Evolutionary conservation across 2,329 filamentous ascomycete species (phyloP), one percentile per base, ranked within the genome.

Genomic region (Achaetomium macrosporum): DNA sequence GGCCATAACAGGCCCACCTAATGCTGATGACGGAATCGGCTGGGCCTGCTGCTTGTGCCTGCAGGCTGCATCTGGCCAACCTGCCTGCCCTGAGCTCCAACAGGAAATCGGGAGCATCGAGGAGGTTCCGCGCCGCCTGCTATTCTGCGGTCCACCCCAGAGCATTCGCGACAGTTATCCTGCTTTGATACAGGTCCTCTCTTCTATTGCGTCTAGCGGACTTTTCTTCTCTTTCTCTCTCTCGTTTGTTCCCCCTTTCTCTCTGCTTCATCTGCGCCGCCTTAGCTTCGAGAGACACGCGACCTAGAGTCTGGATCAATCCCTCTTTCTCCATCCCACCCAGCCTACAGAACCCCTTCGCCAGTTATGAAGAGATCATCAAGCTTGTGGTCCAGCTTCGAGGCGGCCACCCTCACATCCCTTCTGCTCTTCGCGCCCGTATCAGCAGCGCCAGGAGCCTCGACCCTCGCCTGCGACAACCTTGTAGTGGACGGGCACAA

Each of bases 391-490:
- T 31, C 30, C 42, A 9, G 33, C 35, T n/a, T 30, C 29, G 29
- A 20, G 16, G 16, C 35, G 17, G 7, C 45, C 25, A n/a, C 50
- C 46, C n/a, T 42, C 8, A 9, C 30, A 5, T 36, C 35, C 19
- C 47, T 50, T 15, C 43, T 54, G 13, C 33, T 46, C 42, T 29
- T 48, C 35, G 41, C 2, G 33, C 13, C 29, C 3, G 25, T n/a
- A 37, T 31, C 37, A 15, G 7, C 42, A n/a, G 10, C 25, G 19
- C 10, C 51, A 36, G 5, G 46, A 16, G 31, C 55, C 13, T 16
- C 29, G 17, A n/a, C 33, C 58, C 70, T 88, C 50, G 69, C 79
- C 57, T 91, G 87, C 74, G 73, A 78, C 17, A 74, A 83, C 46
- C 73, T 90, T 31, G 69, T 76, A n/a, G 43, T 81, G 1, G 78